phyloP scores from a whole-genome alignment of 441 rosid genomes.

The Arabidopsis hybrid region DNA sequence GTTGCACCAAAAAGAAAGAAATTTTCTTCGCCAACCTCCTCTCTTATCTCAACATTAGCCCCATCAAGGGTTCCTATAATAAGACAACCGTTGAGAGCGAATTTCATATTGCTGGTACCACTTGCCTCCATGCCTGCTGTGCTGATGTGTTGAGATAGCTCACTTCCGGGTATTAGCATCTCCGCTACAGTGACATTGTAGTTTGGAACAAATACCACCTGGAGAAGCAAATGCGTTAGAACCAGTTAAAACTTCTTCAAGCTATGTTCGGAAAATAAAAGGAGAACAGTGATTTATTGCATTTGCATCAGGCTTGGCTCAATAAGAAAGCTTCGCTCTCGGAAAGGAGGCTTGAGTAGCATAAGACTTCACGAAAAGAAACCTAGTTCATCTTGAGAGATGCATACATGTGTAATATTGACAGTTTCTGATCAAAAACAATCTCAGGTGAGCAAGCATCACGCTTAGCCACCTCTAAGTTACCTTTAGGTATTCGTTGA shows the following conservation, averaged over 20 bases:
- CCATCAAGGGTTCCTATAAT: slow-evolving; percentile 96
- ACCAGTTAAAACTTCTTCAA: slow-evolving; percentile 4
- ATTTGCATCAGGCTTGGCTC: slow-evolving; percentile 2
- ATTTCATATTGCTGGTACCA: slow-evolving; percentile 99
- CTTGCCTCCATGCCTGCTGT: slow-evolving; percentile 99
- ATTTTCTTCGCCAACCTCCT: slow-evolving; percentile 84
- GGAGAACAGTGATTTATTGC: slow-evolving; percentile 11
- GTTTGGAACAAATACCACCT: slow-evolving; percentile 97
- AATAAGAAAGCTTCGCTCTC: slow-evolving; percentile 13
- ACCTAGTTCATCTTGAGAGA: slow-evolving; percentile 20
- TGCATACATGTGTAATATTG: slow-evolving; percentile 10
- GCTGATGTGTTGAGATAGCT: slow-evolving; percentile 95
- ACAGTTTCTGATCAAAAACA: slow-evolving; percentile 9
- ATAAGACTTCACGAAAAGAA: slow-evolving; percentile 24
- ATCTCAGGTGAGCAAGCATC: slow-evolving; percentile 10
- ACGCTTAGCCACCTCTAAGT: slow-evolving; percentile 1
- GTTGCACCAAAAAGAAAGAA: slow-evolving; percentile 95
- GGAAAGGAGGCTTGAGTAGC: slow-evolving; percentile 18
- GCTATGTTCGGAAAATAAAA: slow-evolving; percentile 12
- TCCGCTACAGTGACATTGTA: slow-evolving; percentile 97
- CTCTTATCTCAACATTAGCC: slow-evolving; percentile 96
- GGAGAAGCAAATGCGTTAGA: slow-evolving; percentile 25
- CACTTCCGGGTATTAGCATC: slow-evolving; percentile 95
- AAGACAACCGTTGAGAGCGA: slow-evolving; percentile 93
- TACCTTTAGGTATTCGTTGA: slow-evolving; percentile 91